Base-by-base conservation (phyloP, 305 asterid species). In the Fraxinus nigra region DNA sequence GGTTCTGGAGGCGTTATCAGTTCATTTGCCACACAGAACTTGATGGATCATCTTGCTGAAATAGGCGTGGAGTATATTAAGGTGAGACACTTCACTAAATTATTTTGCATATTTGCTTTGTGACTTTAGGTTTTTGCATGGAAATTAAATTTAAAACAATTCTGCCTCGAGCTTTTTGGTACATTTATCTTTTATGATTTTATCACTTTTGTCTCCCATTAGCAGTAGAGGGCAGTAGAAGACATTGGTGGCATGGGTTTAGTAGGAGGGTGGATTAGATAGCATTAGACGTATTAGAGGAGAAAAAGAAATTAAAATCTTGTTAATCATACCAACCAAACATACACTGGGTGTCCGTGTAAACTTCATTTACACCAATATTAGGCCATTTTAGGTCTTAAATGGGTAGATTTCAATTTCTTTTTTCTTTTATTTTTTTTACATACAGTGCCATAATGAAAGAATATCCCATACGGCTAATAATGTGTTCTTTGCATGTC, bases 1-100 rank as follows among this genome's bases (percentile, higher is more conserved):
- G 99, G 97, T 80, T 92, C 98, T 6, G 98, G 95, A 75, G 98
- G 98, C 7, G 74, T 93, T 51, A 86, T 94, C 69, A 88, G 89
- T 91, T 80, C 88, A 81, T 87, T 96, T 81, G 92, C 97, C n/a
- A 87, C 97, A 63, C 90, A 89, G 63, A 90, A 91, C 84, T 84
- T 94, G 48, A 77, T 92, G 37, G 94, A 91, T 63, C 81, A 85
- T 77, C 93, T 96, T 38, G 82, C 86, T 78, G 89, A 89, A 83
- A 76, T 82, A 80, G 98, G 97, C 7, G 92, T 94, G 73, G 97
- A 94, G 88, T 96, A 93, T 83, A 82, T 96, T 38, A 88, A 93
- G 93, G 98, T 92, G 54, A 86, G 93, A 77, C 76, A 83, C 76
- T 67, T 73, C 74, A 40, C 81, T 32, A 2, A 51, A 78, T 56